Base-by-base conservation (phyloP, 768 basidiomycete genomes). In the Tephrocybe sp. region DNA sequence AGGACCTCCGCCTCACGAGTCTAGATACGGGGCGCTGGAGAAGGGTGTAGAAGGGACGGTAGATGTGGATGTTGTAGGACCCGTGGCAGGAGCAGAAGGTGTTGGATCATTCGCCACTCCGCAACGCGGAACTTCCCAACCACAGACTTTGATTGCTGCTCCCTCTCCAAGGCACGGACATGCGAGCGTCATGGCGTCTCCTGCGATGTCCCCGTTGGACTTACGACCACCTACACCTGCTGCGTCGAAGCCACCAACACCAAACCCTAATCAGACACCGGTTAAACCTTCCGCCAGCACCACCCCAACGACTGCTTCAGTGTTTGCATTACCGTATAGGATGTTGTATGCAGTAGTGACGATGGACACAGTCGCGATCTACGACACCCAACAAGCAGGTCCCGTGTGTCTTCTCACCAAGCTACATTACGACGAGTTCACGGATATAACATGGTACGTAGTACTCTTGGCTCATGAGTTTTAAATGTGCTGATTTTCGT, bases 351-450 rank as follows among this genome's bases (percentile, higher is more conserved):
- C 97, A 1, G 92, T 98, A 13, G 88, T 93, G 42, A 97, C 95
- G 18, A 97, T 94, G 84, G 97, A 99, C 67, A 86, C 91, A 0
- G 83, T 99, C 38, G 79, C 89, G 22, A 86, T 99, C 45, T 94
- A 99, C 63, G 97, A 99, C 64, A 98, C 94, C 3, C 97, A 98
- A 69, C 95, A 98, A 71, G 80, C 91, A 1, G 82, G 86, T 2
- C 97, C 97, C 0, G 78, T 97, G 44, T 93, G 92, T 60, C 71
- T 98, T 59, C 79, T 99, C 56, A 91, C 88, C 23, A 95, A 94
- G 61, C 70, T 98, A 54, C 97, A 99, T 69, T 98, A 97, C 64
- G 93, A 95, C 54, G 92, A 95, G 60, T 98, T 98, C 63, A 98
- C 97, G 6, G 97, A 99, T 69, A 76, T 97, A 69, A 83, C 87